These are phyloP conservation scores for Medicago lupulina DNA, from an alignment of 306 rosid species.

Conservation along the genomic window DNA sequence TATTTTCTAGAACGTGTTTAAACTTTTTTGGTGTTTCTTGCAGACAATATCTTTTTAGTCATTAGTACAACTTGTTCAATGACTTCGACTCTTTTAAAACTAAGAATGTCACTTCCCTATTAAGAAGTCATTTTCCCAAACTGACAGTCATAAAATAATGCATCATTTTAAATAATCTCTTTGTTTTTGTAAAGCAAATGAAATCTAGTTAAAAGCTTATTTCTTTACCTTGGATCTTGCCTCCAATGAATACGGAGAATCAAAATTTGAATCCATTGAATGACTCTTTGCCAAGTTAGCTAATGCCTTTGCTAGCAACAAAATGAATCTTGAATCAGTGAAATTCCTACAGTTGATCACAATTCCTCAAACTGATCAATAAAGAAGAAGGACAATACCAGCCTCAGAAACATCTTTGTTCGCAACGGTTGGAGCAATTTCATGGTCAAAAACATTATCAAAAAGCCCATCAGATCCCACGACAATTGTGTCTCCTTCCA, in stretches of 20 bases:
- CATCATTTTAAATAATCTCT: slow-evolving; percentile 6
- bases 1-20: not conserved
- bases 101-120: slow-evolving; percentile 17
- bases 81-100: slow-evolving; percentile 1
- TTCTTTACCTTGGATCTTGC: slow-evolving; percentile 75
- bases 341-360: slow-evolving; percentile 17
- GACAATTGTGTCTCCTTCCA: slow-evolving; percentile 76
- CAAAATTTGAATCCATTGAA: slow-evolving; percentile 76
- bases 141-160: not conserved
- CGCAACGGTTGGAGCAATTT: slow-evolving; percentile 58
- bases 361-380: slow-evolving; percentile 23
- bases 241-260: slow-evolving; percentile 88
- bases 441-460: slow-evolving; percentile 80
- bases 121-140: slow-evolving; percentile 17
- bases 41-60: not conserved
- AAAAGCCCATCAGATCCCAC: slow-evolving; percentile 91
- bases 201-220: slow-evolving; percentile 11
- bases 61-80: slow-evolving; percentile 4
- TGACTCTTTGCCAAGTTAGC: slow-evolving; percentile 86
- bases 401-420: slow-evolving; percentile 68
- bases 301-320: slow-evolving; percentile 86
- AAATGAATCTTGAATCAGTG: slow-evolving; percentile 45
- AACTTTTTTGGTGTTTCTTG: not conserved
- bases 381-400: slow-evolving; percentile 61
- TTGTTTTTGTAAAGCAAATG: not conserved